Base-by-base conservation (phyloP, 768 basidiomycete genomes). In the Termitomyces sp. region DNA sequence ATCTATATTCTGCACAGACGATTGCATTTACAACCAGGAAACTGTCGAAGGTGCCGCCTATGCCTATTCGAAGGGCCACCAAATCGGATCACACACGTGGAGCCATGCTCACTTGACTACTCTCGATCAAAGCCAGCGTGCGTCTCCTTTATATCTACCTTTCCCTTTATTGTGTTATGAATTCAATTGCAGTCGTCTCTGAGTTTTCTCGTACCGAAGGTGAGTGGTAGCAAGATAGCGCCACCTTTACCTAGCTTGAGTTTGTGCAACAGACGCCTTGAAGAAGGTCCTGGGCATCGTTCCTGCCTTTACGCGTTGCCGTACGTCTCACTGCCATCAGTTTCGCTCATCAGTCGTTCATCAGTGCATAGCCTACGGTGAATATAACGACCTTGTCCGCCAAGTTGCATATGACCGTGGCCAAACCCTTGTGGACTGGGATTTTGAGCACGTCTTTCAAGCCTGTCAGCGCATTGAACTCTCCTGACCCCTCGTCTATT, bases 21-120 rank as follows among this genome's bases (percentile, higher is more conserved):
- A 73, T 22, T 79, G 78, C 62, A 78, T 80, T 32, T 80, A 78
- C 63, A 60, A 68, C 56, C 56, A 53, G 9, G 66, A 63, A 20
- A 62, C 63, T 8, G 61, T 67, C 8, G 59, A 68, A 33, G 57
- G 67, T 37, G 53, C 76, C 52, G 73, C 71, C 55, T 72, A 76
- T 55, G 76, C 72, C 1, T 75, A 72, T 60, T 64, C 69, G n/a
- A 65, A 69, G 20, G 79, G 79, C 6, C 78, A 80, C 58, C 73
- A 77, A 63, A 62, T 81, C 48, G 79, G 69, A 5, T 79, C 79
- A n/a, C 80, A 82, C 61, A 80, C 79, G 24, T 82, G 80, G 80
- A 59, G 65, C 13, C 80, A 82, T 57, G 58, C 62, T 12, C 68
- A 79, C 57, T 66, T 81, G 1, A 68, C 69, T 8, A 71, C 59